Base-by-base conservation (phyloP, 352 stramenopile genomes). In the Saprolegnia diclina region DNA sequence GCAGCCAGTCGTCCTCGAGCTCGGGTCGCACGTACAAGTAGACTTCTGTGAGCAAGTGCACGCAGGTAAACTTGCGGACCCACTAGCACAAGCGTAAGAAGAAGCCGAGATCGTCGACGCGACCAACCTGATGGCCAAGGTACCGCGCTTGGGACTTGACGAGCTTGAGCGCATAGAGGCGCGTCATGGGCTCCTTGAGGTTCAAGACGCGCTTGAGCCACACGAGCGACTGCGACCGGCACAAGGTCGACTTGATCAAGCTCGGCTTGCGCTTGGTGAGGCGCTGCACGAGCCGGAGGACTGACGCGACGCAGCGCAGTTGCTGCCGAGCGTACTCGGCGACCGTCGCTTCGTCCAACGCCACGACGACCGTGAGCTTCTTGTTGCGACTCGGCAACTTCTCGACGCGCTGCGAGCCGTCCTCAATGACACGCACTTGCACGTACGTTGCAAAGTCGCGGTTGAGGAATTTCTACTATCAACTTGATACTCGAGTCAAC, bases 111-210 rank as follows among this genome's bases (percentile, higher is more conserved):
- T n/a, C n/a, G n/a, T n/a, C n/a, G n/a, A n/a, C n/a, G n/a, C n/a
- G n/a, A n/a, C n/a, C n/a, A 71, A 91, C 85, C 76, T 89, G 79
- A 37, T 87, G 83, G 4, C 83, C 85, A 35, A 93, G 77, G 72
- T 91, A 93, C 61, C 90, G 90, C 19, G 82, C 85, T 70, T 93
- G 85, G 0, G 85, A 93, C 70, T 93, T 93, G 45, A 93, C 85
- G 21, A 93, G 78, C 71, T 93, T 93, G 32, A 93, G 68, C 9
- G 83, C 85, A 55, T 93, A 93, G 65, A 93, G 55, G 10, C 85
- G 76, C 10, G 83, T 83, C 32, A 84, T 73, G 18, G 79, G 77
- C 26, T 91, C 81, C 52, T 79, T 77, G 16, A 93, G 75, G 38
- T 82, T 69, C 7, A 69, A 24, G 4, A 69, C 53, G 53, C 63